Base-by-base conservation (phyloP, 805 yeast genomes). In the Scheffersomyces lignosus region DNA sequence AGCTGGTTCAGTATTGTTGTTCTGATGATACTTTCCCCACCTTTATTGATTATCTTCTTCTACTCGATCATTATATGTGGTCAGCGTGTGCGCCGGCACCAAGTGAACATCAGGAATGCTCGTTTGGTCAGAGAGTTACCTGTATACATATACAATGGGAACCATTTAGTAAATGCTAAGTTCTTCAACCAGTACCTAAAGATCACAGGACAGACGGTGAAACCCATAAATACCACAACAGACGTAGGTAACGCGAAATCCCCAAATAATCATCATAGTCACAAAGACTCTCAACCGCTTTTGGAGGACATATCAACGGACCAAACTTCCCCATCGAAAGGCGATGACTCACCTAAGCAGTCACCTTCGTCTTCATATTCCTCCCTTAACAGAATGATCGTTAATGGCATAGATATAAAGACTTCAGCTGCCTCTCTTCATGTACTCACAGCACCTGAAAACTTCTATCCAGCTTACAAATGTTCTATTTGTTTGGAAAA, bases 401-500 rank as follows among this genome's bases (percentile, higher is more conserved):
- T 56, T 49, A 34, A 43, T 43, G 50, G 46, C 5, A 24, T 31
- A 2, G 56, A 62, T 48, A 33, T 64, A n/a, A 45, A 54, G 31
- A 13, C 17, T n/a, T 35, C 47, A 1, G 47, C 50, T 4, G 33
- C 29, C 9, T 33, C 22, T 8, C 27, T 38, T 3, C 45, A 51
- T 37, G 45, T 59, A 5, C 34, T 63, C 16, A 41, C 60, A 3
- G 52, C 63, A 14, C 62, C 65, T 5, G 43, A 51, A 24, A 67
- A 64, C 46, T 64, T 59, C 38, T 64, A 46, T 33, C 70, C 74
- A 1, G 58, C 80, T 1, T 74, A 64, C 43, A 80, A 77, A 53
- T 80, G 86, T 50, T 74, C 78, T 16, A 78, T 80, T 16, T 80
- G 86, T 47, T 64, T 80, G 28, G 83, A 75, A 31, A 71, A 66